Base-by-base conservation (phyloP, 805 yeast species). In the Alloascoidea hylecoeti region DNA sequence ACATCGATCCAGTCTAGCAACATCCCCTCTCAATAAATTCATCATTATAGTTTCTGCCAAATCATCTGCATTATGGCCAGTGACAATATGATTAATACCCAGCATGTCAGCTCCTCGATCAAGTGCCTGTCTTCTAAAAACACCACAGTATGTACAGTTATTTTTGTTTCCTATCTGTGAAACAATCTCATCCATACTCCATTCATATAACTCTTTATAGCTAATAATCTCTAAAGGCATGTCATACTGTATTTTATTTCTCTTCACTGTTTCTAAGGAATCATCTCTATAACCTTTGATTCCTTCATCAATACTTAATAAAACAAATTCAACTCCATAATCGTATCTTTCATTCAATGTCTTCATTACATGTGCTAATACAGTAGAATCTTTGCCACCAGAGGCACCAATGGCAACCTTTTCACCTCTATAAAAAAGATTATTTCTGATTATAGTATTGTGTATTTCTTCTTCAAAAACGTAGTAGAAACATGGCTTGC, bases 181-280 rank as follows among this genome's bases (percentile, higher is more conserved):
- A 1, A 92, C 99, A 38, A 92, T 85, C 50, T 85, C 94, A 62
- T 92, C 99, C 99, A 92, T 92, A 9, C 95, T 84, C 99, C 99
- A 92, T 50, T 88, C 78, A 55, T 92, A 92, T 12, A 92, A 63
- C 18, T 88, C 95, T 45, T 75, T 75, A 49, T 92, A 92, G 12
- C 95, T 81, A 3, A 92, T 76, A 40, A 84, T 79, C 49, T 77
- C 78, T 38, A 84, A 58, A 1, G 85, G 86, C 66, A 84, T 67
- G n/a, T 68, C 65, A 52, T 84, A 84, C 56, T 92, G 98, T 17
- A 63, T 59, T 56, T 85, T 85, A 57, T 92, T 92, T 46, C 99
- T 71, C 55, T 88, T 85, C 35, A 92, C 99, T 0, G 99, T 92
- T 17, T 96, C 97, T 38, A 92, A 64, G 2, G 96, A 86, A 56